phyloP scores from a whole-genome alignment of 331 rosid genomes.

The Malus hybrid region DNA sequence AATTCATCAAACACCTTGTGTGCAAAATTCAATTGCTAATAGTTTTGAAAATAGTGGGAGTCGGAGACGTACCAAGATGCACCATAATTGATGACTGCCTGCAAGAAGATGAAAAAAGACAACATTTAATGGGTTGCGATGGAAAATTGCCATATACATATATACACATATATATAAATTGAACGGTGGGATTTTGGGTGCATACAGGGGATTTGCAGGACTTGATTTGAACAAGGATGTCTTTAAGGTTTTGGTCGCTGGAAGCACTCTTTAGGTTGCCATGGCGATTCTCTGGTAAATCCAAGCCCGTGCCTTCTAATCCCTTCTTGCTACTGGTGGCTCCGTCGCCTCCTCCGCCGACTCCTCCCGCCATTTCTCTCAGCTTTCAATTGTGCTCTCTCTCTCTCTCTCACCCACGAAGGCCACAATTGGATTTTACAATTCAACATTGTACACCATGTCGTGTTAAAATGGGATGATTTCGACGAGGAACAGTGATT shows the following conservation, averaged over 20 bases:
- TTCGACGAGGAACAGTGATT: neutral
- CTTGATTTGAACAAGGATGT: slow-evolving; percentile 57
- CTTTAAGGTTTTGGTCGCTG: slow-evolving; percentile 36
- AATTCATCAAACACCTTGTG: slow-evolving; percentile 36
- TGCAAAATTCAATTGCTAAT: neutral
- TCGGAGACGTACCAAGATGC: slow-evolving; percentile 65
- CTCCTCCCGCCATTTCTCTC: slow-evolving; percentile 7
- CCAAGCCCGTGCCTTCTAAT: slow-evolving; percentile 34
- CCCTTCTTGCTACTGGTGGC: slow-evolving; percentile 26
- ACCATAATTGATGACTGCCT: slow-evolving; percentile 90
- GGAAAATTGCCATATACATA: neutral
- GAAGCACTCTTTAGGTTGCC: slow-evolving; percentile 60
- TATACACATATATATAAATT: neutral
- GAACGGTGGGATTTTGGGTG: neutral
- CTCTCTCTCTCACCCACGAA: neutral
- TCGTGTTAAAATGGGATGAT: neutral
- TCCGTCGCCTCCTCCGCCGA: neutral
- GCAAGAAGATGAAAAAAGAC: slow-evolving; percentile 13
- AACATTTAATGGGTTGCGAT: neutral
- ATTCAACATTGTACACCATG: neutral
- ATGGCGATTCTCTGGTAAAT: slow-evolving; percentile 37
- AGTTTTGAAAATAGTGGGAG: neutral
- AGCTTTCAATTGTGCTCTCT: neutral
- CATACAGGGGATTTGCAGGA: slow-evolving; percentile 73
- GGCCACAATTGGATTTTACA: neutral